Conservation (phyloP, 1,284 basidiomycete genomes). For the Termitomyces sp. region DNA sequence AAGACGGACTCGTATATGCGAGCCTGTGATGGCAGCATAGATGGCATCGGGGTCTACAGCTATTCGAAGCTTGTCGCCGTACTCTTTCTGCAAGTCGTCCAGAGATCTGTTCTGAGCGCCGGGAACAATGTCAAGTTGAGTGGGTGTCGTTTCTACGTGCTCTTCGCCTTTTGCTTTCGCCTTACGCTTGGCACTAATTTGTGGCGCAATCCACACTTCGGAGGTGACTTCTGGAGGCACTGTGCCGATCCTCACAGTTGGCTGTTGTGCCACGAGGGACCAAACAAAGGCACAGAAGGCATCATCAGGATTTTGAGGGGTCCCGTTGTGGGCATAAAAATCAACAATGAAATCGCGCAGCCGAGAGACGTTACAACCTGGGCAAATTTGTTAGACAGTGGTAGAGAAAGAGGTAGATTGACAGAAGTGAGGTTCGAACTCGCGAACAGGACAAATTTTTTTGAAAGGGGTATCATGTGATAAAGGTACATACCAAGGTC, state of each 20-base stretch:
- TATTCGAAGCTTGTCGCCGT: slow-evolving; percentile 65
- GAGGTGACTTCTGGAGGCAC: slow-evolving; percentile 51
- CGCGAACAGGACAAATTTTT: slow-evolving; percentile 18
- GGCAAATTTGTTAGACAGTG: slow-evolving; percentile 10
- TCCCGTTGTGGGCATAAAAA: slow-evolving; percentile 48
- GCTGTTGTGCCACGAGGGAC: slow-evolving; percentile 68
- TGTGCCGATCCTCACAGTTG: slow-evolving; percentile 65
- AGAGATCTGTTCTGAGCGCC: slow-evolving; percentile 50
- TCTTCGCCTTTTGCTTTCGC: slow-evolving; percentile 52
- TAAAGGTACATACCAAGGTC: slow-evolving; percentile 39
- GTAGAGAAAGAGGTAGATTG: slow-evolving; percentile 18
- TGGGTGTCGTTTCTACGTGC: slow-evolving; percentile 34
- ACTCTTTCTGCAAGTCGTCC: slow-evolving; percentile 47
- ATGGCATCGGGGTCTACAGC: slow-evolving; percentile 70
- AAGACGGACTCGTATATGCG: slow-evolving; percentile 65
- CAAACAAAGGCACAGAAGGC: slow-evolving; percentile 77
- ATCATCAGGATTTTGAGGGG: slow-evolving; percentile 61
- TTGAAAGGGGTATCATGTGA: slow-evolving; percentile 23
- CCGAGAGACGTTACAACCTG: slow-evolving; percentile 68
- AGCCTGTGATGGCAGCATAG: slow-evolving; percentile 77
- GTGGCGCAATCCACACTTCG: slow-evolving; percentile 73
- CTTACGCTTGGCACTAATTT: slow-evolving; percentile 59
- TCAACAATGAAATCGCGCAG: slow-evolving; percentile 62
- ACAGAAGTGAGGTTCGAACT: slow-evolving; percentile 42
- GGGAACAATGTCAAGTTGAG: slow-evolving; percentile 47